Evolutionary conservation across 257 asterid species (phyloP), one percentile per base, ranked within the genome.

Genomic region (Buddleja alternifolia): DNA sequence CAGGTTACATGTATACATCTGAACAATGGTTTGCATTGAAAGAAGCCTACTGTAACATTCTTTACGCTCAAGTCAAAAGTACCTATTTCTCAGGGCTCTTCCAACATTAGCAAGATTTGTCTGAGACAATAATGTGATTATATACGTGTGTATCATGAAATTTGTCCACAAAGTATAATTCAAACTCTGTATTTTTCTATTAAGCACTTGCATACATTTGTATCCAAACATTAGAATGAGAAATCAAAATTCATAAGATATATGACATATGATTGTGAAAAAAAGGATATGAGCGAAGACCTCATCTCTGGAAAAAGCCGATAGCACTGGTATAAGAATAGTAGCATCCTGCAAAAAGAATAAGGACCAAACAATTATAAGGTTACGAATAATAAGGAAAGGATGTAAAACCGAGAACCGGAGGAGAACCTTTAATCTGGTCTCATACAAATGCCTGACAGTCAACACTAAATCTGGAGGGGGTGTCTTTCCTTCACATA

Each of bases 251-350:
- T 51, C 54, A 48, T 57, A 71, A 6, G 45, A 39, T 37, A 58
- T 75, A 19, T 67, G 32, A 70, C 59, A 39, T 12, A 14, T 3
- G 7, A 17, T 29, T 29, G 5, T 29, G 19, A 44, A 58, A 68
- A n/a, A 48, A 42, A 63, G 70, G 19, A 64, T 39, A 67, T 24
- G 63, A 55, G 65, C 14, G 57, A 60, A 52, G 71, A 94, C 99
- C 97, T 94, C 99, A 37, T 84, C 86, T 84, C 81, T 91, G 23
- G 99, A 85, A 84, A 89, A 90, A 46, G 96, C 92, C 4, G 99
- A 84, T 37, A 94, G 73, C 58, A 94, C 73, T 46, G 99, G 99
- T 58, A 94, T 87, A 74, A 94, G 99, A 74, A 94, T 83, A 65
- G 90, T 55, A 71, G 97, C 97, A 78, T 94, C 99, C 99, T 94